Evolutionary conservation across 2,329 filamentous ascomycete species (phyloP), one percentile per base, ranked within the genome.

Genomic region (Parastagonospora avenae): DNA sequence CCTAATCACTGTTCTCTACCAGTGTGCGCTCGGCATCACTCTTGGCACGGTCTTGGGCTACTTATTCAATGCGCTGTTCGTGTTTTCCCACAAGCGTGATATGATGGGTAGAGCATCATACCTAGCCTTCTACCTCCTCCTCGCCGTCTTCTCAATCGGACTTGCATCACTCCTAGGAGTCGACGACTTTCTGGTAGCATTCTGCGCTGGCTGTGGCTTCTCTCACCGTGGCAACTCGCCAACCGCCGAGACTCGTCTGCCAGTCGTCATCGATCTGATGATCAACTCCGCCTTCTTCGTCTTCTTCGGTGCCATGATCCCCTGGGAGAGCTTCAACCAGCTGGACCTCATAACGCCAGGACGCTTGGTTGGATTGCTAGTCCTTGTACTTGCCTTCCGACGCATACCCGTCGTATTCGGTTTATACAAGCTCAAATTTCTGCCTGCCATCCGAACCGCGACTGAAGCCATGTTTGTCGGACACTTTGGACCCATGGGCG

Each of bases 401-500:
- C 74, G 82, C 12, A 77, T 84, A 1, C 82, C 82, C 1, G 70
- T 81, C 39, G 77, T 84, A 2, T 67, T 82, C 29, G 68, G 73
- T 0, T 59, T 79, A 4, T 80, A 82, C 63, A 74, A 72, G 10
- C 71, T 78, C 52, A 59, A 59, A 0, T 27, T 66, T 72, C 53
- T 82, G 9, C 80, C 79, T 0, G 76, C 80, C 44, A 74, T 84
- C 39, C 66, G 72, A 7, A 82, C 80, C 0, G 77, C 76, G 16
- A 74, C 75, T 5, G 82, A 84, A 64, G 81, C 81, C 0, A 62
- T 84, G 0, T 84, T 84, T 64, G 76, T 75, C 37, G 81, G 82
- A 0, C 82, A 84, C 60, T 84, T 85, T 50, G 81, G 81, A 0
- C 81, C 81, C 8, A 84, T 84, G 77, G 82, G 82, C 14, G 75